phyloP scores from a whole-genome alignment of 495 filamentous ascomycete genomes.

The Oleoguttula mirabilis region DNA sequence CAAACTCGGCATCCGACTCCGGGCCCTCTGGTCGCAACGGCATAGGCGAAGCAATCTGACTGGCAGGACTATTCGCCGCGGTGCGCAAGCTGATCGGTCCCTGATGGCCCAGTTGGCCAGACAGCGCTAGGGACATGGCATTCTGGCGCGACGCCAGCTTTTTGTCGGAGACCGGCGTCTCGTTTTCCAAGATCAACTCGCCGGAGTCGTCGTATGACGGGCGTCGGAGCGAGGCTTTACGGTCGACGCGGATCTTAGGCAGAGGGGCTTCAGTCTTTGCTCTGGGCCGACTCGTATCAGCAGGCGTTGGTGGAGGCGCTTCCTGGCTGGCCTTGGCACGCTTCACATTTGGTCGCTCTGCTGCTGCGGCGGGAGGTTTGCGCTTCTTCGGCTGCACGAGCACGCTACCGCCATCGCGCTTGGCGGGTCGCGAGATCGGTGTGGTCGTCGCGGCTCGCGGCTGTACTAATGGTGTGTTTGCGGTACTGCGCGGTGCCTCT shows the following conservation, averaged over 20 bases:
- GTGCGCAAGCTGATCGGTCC: slow-evolving; percentile 12
- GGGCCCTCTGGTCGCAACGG: background rate
- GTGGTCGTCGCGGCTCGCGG: background rate
- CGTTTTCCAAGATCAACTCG: slow-evolving; percentile 16
- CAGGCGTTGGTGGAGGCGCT: background rate
- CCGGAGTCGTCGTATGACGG: slow-evolving; percentile 7
- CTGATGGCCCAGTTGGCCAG: slow-evolving; percentile 3
- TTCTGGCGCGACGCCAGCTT: background rate
- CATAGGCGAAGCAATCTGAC: background rate
- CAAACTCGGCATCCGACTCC: slow-evolving; percentile 4
- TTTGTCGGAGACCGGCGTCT: slow-evolving; percentile 2
- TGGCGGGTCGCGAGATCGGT: slow-evolving; percentile 2
- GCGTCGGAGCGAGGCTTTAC: slow-evolving; percentile 11
- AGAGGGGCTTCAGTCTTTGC: background rate
- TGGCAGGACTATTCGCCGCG: slow-evolving; percentile 10
- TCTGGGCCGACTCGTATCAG: background rate
- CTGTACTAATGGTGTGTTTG: background rate
- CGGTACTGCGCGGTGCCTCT: background rate
- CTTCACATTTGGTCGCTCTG: background rate
- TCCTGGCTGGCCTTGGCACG: slow-evolving; percentile 7
- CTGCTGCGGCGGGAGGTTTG: slow-evolving; percentile 1
- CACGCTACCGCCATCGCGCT: background rate
- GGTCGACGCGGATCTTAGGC: slow-evolving; percentile 9
- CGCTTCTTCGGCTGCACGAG: slow-evolving; percentile 13
- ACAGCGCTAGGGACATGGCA: slow-evolving; percentile 12